Percentiles rank a stretch among this genome's conserved stretches.
These are phyloP conservation scores for Aaosphaeria pasadenensis DNA, from an alignment of 2,329 filamentous ascomycete genomes.

Conservation along the genomic window DNA sequence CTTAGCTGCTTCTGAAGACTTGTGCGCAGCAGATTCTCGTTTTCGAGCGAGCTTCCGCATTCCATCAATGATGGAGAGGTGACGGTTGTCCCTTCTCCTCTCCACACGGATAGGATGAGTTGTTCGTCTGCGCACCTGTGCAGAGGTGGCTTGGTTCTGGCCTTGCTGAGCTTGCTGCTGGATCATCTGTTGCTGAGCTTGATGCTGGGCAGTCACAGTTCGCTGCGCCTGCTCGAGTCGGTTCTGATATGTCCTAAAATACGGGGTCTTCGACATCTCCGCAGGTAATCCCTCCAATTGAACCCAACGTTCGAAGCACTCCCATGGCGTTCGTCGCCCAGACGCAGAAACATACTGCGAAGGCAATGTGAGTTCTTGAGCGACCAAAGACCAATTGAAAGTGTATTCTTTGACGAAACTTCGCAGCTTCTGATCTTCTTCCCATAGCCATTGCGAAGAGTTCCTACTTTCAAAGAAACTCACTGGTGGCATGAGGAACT, in stretches of 20 bases:
- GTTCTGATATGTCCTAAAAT: constrained; percentile 75
- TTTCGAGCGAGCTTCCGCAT: constrained; percentile 97
- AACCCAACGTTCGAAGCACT: constrained; percentile 97
- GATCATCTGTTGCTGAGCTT: constrained; percentile 51
- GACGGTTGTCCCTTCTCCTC: constrained; percentile 78
- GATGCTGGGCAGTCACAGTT: constrained; percentile 57
- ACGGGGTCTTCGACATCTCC: constrained; percentile 93
- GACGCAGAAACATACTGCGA: constrained; percentile 80
- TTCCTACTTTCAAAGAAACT: constrained; percentile 84
- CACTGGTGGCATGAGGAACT: constrained; percentile 85
- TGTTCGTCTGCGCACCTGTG: constrained; percentile 63
- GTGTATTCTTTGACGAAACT: constrained; percentile 85
- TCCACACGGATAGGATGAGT: constrained; percentile 79
- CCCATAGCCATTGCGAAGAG: constrained; percentile 86
- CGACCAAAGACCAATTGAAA: constrained; percentile 97
- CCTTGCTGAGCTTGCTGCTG: constrained; percentile 54
- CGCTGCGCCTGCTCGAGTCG: constrained; percentile 62
- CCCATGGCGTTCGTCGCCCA: constrained; percentile 92
- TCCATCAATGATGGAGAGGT: constrained; percentile 84
- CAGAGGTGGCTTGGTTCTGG: constrained; percentile 39
- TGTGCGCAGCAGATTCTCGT: constrained; percentile 78
- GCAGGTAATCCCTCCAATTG: constrained; percentile 83
- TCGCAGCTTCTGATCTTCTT: constrained; percentile 88
- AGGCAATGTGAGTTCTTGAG: constrained; percentile 70
- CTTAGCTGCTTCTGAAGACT: constrained; percentile 70